A percentile compares a stretch with the other conserved stretches of the same genome.
Evolutionary conservation across 306 rosid genomes (phyloP).

Genomic region (Acacia melanoxylon): DNA sequence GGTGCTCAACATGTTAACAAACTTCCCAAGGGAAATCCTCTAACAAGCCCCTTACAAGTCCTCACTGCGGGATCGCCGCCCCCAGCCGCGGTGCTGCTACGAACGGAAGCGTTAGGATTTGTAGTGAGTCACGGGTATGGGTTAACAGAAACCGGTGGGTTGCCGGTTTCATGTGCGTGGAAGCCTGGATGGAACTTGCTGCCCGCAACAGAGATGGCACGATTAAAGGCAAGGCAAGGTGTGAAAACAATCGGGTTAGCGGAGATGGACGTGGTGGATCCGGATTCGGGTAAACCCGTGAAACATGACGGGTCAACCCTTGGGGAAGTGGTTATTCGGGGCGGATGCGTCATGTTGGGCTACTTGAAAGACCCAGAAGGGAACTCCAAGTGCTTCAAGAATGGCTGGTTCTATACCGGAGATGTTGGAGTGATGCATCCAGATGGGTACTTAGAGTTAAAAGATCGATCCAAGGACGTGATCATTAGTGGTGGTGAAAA

Average conservation of each 20-base stretch:
- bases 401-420: constrained; percentile 35
- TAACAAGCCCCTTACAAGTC: constrained; percentile 43
- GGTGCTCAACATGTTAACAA: constrained; percentile 66
- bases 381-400: constrained; percentile 31
- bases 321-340: constrained; percentile 63
- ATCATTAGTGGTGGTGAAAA: not conserved
- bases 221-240: constrained; percentile 73
- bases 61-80: constrained; percentile 80
- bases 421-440: not conserved
- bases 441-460: not conserved
- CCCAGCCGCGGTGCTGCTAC: constrained; percentile 45
- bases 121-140: constrained; percentile 67
- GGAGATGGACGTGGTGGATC: constrained; percentile 53
- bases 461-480: not conserved
- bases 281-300: constrained; percentile 36
- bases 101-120: constrained; percentile 59
- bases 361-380: constrained; percentile 52
- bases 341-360: constrained; percentile 61
- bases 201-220: constrained; percentile 61
- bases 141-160: constrained; percentile 53
- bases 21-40: constrained; percentile 35
- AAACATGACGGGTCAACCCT: constrained; percentile 44
- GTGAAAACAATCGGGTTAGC: constrained; percentile 50
- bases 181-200: constrained; percentile 58
- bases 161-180: constrained; percentile 68